Conservation (phyloP, 176 grass and related monocot species). For the Tuctoria greenei region DNA sequence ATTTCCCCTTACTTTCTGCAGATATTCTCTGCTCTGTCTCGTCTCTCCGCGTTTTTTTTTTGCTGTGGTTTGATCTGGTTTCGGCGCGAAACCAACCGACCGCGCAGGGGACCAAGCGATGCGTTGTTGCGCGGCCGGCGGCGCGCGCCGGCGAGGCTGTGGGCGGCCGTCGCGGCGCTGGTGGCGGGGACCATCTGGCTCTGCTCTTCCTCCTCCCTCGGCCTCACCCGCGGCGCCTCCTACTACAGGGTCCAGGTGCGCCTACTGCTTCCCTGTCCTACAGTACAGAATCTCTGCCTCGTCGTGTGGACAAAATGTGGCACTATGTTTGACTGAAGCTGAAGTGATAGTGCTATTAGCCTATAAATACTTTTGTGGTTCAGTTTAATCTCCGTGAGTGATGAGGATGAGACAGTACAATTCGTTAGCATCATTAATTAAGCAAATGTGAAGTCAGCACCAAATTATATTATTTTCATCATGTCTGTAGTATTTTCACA, state of each 20-base stretch:
- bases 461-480: background rate
- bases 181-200: conserved; percentile 40
- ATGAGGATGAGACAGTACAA: background rate
- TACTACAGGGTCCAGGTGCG: conserved; percentile 34
- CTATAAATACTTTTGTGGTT: background rate
- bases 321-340: background rate
- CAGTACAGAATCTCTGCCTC: background rate
- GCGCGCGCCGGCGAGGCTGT: conserved; percentile 34
- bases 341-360: background rate
- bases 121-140: conserved; percentile 18
- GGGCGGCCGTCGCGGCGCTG: conserved; percentile 37
- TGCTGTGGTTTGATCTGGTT: background rate
- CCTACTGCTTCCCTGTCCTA: background rate
- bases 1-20: background rate
- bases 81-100: background rate
- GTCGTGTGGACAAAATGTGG: background rate
- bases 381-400: background rate
- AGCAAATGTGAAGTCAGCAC: background rate
- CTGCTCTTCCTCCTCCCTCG: conserved; percentile 36
- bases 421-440: background rate
- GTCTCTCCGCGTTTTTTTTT: background rate
- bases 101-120: conserved; percentile 18
- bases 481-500: background rate
- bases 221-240: conserved; percentile 19
- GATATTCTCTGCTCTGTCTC: background rate